Conservation (phyloP, 352 stramenopile genomes). For the Phytophthora cajani region DNA sequence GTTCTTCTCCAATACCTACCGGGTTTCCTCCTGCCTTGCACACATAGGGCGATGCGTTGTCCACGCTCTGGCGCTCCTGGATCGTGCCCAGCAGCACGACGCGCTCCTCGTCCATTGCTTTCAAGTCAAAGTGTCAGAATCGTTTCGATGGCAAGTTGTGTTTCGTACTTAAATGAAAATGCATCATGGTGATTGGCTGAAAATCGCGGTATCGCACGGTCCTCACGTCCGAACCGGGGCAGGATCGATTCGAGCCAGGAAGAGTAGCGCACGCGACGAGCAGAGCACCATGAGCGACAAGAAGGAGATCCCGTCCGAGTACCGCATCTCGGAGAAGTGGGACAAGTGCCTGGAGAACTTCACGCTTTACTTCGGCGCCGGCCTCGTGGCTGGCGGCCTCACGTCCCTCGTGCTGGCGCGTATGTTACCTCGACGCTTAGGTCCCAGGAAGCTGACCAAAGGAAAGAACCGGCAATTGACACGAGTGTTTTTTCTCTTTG, state of each 20-base stretch:
- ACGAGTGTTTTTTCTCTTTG: slow-evolving; percentile 2
- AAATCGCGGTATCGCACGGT: slow-evolving; percentile 11
- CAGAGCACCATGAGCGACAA: slow-evolving; percentile 50
- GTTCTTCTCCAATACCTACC: slow-evolving; percentile 37
- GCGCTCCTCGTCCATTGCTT: slow-evolving; percentile 63
- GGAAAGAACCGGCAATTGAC: background rate
- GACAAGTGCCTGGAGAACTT: slow-evolving; percentile 92
- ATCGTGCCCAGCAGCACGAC: slow-evolving; percentile 75
- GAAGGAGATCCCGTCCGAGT: slow-evolving; percentile 85
- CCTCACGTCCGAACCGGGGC: slow-evolving; percentile 44
- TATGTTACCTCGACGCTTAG: slow-evolving; percentile 40
- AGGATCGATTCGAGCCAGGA: slow-evolving; percentile 21
- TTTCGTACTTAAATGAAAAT: slow-evolving; percentile 25
- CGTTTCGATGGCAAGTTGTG: slow-evolving; percentile 17
- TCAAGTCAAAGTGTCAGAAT: background rate
- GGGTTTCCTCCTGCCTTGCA: slow-evolving; percentile 82
- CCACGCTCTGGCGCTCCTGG: slow-evolving; percentile 68
- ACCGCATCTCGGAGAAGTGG: slow-evolving; percentile 92
- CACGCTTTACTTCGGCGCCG: slow-evolving; percentile 83
- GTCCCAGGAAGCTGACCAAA: background rate
- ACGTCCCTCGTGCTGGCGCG: slow-evolving; percentile 84
- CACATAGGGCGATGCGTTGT: slow-evolving; percentile 71
- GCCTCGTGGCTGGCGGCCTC: slow-evolving; percentile 82
- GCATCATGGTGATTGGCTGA: slow-evolving; percentile 24
- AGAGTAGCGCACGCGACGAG: background rate